phyloP scores from a whole-genome alignment of 2,329 filamentous ascomycete species.

The Calycina herbarum region DNA sequence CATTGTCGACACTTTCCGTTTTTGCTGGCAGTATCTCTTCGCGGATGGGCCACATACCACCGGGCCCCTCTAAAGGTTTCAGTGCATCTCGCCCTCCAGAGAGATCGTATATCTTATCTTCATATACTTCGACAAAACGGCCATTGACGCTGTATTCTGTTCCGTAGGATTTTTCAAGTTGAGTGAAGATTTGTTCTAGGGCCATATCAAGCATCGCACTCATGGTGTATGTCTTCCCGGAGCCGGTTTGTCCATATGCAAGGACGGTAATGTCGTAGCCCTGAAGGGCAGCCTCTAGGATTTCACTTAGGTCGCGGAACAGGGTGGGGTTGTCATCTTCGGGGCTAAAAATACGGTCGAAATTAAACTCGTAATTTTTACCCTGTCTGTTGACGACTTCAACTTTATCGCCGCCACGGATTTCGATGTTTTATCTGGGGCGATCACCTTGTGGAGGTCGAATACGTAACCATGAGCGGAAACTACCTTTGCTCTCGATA shows the following conservation, averaged over 20 bases:
- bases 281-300: neutral
- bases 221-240: neutral
- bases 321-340: neutral
- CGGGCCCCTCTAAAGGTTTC: neutral
- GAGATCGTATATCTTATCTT: neutral
- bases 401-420: neutral
- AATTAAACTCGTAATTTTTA: neutral
- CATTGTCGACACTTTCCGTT: neutral
- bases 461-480: neutral
- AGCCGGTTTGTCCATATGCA: neutral
- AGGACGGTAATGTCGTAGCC: neutral
- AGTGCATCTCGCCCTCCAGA: neutral
- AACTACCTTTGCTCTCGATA: neutral
- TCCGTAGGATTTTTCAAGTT: neutral
- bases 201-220: slow-evolving; percentile 1
- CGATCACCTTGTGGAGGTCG: neutral
- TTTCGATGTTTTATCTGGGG: neutral
- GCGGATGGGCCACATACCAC: neutral
- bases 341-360: neutral
- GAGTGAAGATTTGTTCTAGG: neutral
- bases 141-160: neutral
- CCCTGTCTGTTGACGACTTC: neutral
- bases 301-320: neutral
- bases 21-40: neutral
- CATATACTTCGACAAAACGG: neutral